A percentile compares a stretch with the other conserved stretches of the same genome.
Conservation (phyloP, 768 basidiomycete genomes). For the Lactarius psammicola region DNA sequence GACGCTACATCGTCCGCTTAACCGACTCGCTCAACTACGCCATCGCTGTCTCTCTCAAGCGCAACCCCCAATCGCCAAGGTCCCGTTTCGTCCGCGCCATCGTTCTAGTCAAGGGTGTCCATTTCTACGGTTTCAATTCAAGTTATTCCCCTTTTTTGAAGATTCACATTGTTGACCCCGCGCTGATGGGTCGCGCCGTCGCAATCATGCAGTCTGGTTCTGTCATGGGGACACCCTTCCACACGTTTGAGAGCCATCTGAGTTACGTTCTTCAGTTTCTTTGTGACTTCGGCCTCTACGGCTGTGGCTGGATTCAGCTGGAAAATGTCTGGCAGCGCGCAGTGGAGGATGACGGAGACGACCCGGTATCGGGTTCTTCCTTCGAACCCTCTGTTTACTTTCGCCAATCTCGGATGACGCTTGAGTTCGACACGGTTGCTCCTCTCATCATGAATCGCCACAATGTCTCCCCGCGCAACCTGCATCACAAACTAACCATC, state of each 20-base stretch:
- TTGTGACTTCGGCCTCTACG: slow-evolving; percentile 92
- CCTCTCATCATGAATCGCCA: slow-evolving; percentile 87
- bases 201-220: slow-evolving; percentile 80
- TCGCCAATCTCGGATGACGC: slow-evolving; percentile 62
- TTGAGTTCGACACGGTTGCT: slow-evolving; percentile 83
- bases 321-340: slow-evolving; percentile 62
- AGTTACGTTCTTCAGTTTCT: slow-evolving; percentile 88
- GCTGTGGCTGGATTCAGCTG: slow-evolving; percentile 87
- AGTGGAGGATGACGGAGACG: slow-evolving; percentile 32
- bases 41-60: slow-evolving; percentile 76
- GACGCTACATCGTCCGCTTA: slow-evolving; percentile 64
- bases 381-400: slow-evolving; percentile 57
- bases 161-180: slow-evolving; percentile 71
- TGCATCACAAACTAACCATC: slow-evolving; percentile 65
- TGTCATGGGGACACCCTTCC: slow-evolving; percentile 76
- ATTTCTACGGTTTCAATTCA: slow-evolving; percentile 93
- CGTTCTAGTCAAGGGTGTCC: slow-evolving; percentile 86
- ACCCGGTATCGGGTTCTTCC: slow-evolving; percentile 36
- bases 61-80: slow-evolving; percentile 57
- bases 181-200: slow-evolving; percentile 61
- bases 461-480: slow-evolving; percentile 57
- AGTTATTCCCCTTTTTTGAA: slow-evolving; percentile 88
- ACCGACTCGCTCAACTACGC: slow-evolving; percentile 81
- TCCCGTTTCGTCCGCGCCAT: slow-evolving; percentile 72
- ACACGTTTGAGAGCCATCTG: slow-evolving; percentile 87